Base-by-base conservation (phyloP, 2,329 filamentous ascomycete genomes). In the Ceratocystiopsis minuta region DNA sequence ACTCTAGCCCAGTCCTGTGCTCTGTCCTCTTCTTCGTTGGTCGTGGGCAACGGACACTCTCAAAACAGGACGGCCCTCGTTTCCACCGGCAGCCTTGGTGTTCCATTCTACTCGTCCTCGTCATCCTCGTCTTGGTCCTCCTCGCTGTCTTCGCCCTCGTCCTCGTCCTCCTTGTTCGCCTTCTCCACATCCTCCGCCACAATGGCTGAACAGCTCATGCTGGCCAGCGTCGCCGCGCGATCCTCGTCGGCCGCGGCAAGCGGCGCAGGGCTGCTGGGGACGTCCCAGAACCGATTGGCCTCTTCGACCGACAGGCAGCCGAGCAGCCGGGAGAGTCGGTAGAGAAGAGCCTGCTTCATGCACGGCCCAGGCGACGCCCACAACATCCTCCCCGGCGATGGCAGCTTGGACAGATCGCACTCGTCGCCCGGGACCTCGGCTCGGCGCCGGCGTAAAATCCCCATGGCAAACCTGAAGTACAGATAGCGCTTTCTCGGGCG, bases 121-220 rank as follows among this genome's bases (percentile, higher is more conserved):
- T 32, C 31, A 11, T 32, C 31, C 31, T 74, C 1, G 72, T 78
- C 69, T 57, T 78, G 16, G 18, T 13, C 6, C 15, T 45, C n/a
- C 45, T 43, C 9, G 37, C 3, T 16, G 34, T 16, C 2, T 18
- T 39, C 11, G 31, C 39, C 6, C 17, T 41, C 3, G 2, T 37
- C 3, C 47, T 46, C 32, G 38, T 46, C 7, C 20, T 41, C 16
- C 13, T 32, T 14, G 31, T 31, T 6, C 24, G 12, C 6, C 24
- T 6, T 12, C 24, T 31, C 24, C 6, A 31, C 24, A 31, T 31
- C 24, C 24, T 31, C 24, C 6, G 31, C 31, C 3, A 14, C 31
- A 6, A 32, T 12, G 31, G 31, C 31, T 12, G 31, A 32, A 12
- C 31, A 32, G 31, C 31, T 32, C 31, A 12, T 10, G 11, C 5